phyloP scores from a whole-genome alignment of 306 rosid species.

The Quercus glauca region DNA sequence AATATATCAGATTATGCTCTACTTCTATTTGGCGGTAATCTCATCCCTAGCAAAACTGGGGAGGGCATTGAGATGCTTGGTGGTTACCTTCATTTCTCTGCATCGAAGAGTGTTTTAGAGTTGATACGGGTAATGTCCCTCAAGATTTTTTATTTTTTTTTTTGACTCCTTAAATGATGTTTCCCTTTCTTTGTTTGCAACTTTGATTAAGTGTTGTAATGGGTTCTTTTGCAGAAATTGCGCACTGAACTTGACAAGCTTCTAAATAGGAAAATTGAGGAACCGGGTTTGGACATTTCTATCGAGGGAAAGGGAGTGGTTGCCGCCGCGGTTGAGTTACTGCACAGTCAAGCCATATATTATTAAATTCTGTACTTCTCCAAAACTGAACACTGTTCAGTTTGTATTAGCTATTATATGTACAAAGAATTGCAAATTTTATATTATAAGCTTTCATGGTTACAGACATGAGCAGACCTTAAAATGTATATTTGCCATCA shows the following conservation, averaged over 20 bases:
- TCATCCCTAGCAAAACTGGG: conserved; percentile 59
- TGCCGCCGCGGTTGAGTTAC: conserved; percentile 74
- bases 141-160: conserved; percentile 4
- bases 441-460: neutral
- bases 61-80: conserved; percentile 98
- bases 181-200: neutral
- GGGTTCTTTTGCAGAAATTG: conserved; percentile 57
- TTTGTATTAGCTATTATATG: neutral
- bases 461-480: neutral
- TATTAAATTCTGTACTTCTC: neutral
- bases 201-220: conserved; percentile 11
- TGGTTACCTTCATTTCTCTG: conserved; percentile 96
- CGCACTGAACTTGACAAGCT: conserved; percentile 88
- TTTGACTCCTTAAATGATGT: conserved; percentile 6
- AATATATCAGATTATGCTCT: conserved; percentile 91
- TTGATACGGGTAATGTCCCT: conserved; percentile 63
- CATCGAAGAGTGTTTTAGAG: conserved; percentile 80
- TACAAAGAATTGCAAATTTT: neutral
- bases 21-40: conserved; percentile 86
- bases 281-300: conserved; percentile 74
- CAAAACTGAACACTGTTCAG: neutral
- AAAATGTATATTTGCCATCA: too few relatives aligned
- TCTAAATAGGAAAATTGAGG: conserved; percentile 73
- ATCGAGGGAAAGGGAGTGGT: conserved; percentile 80
- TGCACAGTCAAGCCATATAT: conserved; percentile 48